Conservation (phyloP, 108 stramenopile species). For the Conticribra guillardii region DNA sequence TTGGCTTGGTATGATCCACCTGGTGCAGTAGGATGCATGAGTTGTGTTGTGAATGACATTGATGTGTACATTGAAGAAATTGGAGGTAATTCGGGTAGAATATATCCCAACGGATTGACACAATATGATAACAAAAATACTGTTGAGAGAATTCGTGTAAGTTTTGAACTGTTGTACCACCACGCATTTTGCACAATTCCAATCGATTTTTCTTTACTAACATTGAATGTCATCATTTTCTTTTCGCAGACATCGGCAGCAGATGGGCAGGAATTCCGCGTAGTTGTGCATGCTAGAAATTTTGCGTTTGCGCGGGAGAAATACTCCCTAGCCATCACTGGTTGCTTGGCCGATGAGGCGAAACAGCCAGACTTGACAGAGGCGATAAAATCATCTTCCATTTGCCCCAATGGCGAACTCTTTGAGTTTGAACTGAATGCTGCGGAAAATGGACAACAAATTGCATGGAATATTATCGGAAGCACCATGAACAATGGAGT, state of each 20-base stretch:
- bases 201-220: not conserved
- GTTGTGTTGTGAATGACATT: conserved; percentile 72
- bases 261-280: conserved; percentile 22
- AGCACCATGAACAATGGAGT: conserved; percentile 1
- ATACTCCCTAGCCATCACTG: conserved; percentile 43
- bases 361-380: not conserved
- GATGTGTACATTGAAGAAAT: conserved; percentile 51
- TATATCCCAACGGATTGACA: conserved; percentile 50
- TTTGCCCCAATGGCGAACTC: conserved; percentile 5
- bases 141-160: conserved; percentile 43
- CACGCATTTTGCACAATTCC: not conserved
- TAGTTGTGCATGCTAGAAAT: conserved; percentile 33
- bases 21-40: conserved; percentile 45
- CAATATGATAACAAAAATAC: conserved; percentile 43
- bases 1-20: conserved; percentile 75
- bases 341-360: conserved; percentile 19
- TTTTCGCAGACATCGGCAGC: conserved; percentile 5
- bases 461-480: conserved; percentile 22
- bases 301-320: conserved; percentile 19
- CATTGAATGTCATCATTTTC: not conserved
- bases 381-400: not conserved
- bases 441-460: conserved; percentile 1
- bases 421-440: conserved; percentile 4
- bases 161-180: not conserved
- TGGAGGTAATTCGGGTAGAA: conserved; percentile 1